Evolutionary conservation across 768 basidiomycete genomes (phyloP).

Genomic region (Suillus bovinus): DNA sequence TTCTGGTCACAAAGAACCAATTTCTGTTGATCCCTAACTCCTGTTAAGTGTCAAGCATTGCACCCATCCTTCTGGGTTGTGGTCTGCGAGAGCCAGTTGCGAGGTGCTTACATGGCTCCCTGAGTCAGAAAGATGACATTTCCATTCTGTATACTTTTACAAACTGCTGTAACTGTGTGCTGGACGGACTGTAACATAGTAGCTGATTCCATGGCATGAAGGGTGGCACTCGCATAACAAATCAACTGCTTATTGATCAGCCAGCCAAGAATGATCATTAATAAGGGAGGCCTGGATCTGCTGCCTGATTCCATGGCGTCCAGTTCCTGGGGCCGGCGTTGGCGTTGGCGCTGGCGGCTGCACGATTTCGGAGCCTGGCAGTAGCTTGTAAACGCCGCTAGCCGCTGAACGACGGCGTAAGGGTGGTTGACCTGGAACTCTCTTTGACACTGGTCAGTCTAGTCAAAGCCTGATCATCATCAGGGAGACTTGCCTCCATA

Average conservation of each 20-base stretch:
- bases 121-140: too few relatives aligned
- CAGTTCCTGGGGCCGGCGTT: background rate
- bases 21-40: background rate
- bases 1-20: background rate
- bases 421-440: constrained; percentile 26
- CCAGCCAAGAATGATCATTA: too few relatives aligned
- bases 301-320: background rate
- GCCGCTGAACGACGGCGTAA: constrained; percentile 14
- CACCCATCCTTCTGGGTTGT: background rate
- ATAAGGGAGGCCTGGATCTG: too few relatives aligned
- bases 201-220: too few relatives aligned
- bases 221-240: too few relatives aligned
- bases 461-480: background rate
- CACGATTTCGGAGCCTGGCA: background rate
- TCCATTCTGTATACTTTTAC: too few relatives aligned
- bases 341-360: background rate
- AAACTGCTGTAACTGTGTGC: too few relatives aligned
- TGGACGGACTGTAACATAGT: too few relatives aligned
- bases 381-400: background rate
- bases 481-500: constrained; percentile 22
- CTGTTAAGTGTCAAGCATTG: background rate
- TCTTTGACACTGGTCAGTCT: constrained; percentile 15
- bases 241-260: background rate
- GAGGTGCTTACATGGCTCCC: background rate
- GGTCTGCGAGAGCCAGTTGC: background rate